Base-by-base conservation (phyloP, 257 asterid species). In the Petunia axillaris region DNA sequence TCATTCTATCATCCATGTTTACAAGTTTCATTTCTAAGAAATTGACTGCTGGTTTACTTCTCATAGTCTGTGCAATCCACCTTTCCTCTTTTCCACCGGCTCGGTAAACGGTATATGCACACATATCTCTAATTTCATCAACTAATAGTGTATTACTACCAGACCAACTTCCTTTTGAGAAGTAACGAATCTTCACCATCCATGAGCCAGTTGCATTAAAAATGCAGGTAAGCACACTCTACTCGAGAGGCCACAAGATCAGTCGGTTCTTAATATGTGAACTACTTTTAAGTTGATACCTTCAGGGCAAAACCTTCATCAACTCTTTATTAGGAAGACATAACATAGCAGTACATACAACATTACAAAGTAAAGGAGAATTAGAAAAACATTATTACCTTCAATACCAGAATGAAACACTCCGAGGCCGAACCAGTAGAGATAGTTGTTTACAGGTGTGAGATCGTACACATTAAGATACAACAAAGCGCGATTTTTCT, bases 371-470 rank as follows among this genome's bases (percentile, higher is more conserved):
- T 16, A 58, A 65, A 57, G 76, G 68, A 71, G 11, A 44, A 66
- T 41, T 2, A 4, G 16, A 37, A 1, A 73, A 10, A 25, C 10
- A 43, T 77, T 73, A 9, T 48, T 93, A 93, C 98, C 97, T 93
- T 93, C 96, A 84, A 93, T 90, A 41, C 98, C 98, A 10, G 98
- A 92, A 87, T 92, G 98, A 82, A 89, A 93, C 79, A 93, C 89
- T 57, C 98, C 98, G 48, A 91, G 87, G 77, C 98, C 98, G 36
- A 90, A 88, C 96, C 97, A 93, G 74, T 93, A 93, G 15, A 93
- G 90, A 65, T 92, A 93, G 88, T 89, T 89, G 91, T 93, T 93
- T 63, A 91, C 59, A 79, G 92, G 90, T 52, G 97, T 93, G 80
- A 93, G 93, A 87, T 93, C 98, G 80, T 93, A 93, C 76, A 92